These are phyloP conservation scores for Elaeis oleifera DNA, from an alignment of 202 grass and related monocot genomes.

Conservation along the genomic window DNA sequence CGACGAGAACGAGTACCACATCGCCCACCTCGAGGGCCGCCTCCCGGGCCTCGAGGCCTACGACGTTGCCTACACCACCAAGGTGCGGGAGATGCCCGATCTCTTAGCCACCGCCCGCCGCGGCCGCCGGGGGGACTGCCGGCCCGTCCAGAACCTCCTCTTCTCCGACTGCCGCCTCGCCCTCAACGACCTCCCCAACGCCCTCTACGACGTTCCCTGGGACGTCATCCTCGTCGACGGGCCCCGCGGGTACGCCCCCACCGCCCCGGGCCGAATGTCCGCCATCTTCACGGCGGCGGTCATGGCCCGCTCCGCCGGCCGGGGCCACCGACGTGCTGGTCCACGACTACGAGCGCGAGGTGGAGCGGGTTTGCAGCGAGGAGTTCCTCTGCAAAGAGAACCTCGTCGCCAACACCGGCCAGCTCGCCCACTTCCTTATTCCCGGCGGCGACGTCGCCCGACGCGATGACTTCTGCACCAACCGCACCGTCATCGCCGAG, in stretches of 20 bases:
- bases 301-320: constrained; percentile 39
- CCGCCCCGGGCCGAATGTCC: constrained; percentile 55
- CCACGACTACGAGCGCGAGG: constrained; percentile 76
- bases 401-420: constrained; percentile 32
- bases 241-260: constrained; percentile 49
- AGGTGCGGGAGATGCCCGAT: constrained; percentile 35
- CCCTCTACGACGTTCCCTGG: constrained; percentile 87
- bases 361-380: constrained; percentile 49
- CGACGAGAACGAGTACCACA: constrained; percentile 81
- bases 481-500: neutral
- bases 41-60: constrained; percentile 70
- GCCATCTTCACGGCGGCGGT: constrained; percentile 89
- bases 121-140: constrained; percentile 42
- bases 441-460: constrained; percentile 7
- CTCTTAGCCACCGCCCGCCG: constrained; percentile 38
- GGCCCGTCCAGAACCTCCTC: constrained; percentile 84
- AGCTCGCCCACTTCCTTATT: constrained; percentile 58
- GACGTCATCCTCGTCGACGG: constrained; percentile 76
- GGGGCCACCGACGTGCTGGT: constrained; percentile 64
- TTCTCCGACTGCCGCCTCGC: constrained; percentile 95
- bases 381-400: constrained; percentile 94
- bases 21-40: constrained; percentile 60
- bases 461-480: constrained; percentile 54
- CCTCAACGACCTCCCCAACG: constrained; percentile 97
- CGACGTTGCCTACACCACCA: constrained; percentile 70